Evolutionary conservation across 1,139 yeast genomes (phyloP).

Genomic region (Debaryomycetaceae sp.): DNA sequence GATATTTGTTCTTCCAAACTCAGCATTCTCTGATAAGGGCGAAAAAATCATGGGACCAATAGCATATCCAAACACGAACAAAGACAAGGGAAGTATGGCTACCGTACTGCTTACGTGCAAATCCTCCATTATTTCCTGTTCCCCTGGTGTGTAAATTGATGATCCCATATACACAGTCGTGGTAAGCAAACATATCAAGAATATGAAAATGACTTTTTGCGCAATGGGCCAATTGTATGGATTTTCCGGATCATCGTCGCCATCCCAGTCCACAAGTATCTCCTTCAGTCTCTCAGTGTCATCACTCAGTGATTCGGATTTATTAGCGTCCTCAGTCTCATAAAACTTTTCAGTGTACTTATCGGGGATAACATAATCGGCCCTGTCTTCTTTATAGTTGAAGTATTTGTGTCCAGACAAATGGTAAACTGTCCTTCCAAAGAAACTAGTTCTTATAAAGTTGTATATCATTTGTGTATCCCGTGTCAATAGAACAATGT

Average conservation of each 20-base stretch:
- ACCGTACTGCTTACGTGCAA: slow-evolving; percentile 41
- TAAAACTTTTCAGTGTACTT: slow-evolving; percentile 14
- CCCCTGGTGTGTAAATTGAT: slow-evolving; percentile 28
- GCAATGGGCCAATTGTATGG: slow-evolving; percentile 27
- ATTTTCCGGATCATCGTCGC: slow-evolving; percentile 27
- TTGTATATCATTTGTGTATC: too few species aligned
- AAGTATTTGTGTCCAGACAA: slow-evolving; percentile 23
- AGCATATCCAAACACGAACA: slow-evolving; percentile 53
- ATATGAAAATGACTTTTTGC: slow-evolving; percentile 16
- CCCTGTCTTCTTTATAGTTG: slow-evolving; percentile 25
- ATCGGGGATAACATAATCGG: slow-evolving; percentile 29
- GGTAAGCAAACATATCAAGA: slow-evolving; percentile 20
- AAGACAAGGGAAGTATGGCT: slow-evolving; percentile 40
- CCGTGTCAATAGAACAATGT: not conserved
- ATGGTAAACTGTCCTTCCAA: slow-evolving; percentile 26
- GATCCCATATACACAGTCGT: slow-evolving; percentile 25
- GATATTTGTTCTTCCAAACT: slow-evolving; percentile 51
- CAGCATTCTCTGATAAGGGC: slow-evolving; percentile 48
- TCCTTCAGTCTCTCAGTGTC: not conserved
- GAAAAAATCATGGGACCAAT: slow-evolving; percentile 54
- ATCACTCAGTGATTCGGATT: not conserved
- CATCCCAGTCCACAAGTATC: slow-evolving; percentile 23
- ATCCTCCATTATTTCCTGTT: slow-evolving; percentile 33
- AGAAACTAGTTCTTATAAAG: slow-evolving; percentile 26
- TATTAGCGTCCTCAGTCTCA: not conserved